Percentiles rank a stretch among this genome's conserved stretches.
Evolutionary conservation across 148 eudicot genomes (phyloP).

Genomic region (Pharnaceum exiguum): DNA sequence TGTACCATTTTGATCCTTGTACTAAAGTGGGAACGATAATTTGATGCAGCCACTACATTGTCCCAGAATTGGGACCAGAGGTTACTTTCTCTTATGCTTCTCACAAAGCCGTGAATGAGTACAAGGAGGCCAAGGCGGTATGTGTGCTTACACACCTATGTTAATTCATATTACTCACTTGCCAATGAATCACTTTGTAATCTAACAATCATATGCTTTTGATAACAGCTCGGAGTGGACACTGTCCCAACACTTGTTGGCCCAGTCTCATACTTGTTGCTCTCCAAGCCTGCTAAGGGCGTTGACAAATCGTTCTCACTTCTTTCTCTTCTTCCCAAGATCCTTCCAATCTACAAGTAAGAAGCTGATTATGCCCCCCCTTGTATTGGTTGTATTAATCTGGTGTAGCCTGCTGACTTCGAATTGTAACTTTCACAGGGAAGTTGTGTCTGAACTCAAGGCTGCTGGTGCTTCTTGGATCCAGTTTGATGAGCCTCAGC

Average conservation of each 20-base stretch:
- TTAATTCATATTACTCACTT: not conserved
- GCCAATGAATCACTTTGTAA: not conserved
- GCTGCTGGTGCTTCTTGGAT: constrained; percentile 91
- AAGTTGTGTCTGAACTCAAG: constrained; percentile 81
- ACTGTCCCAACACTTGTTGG: constrained; percentile 82
- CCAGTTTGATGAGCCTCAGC: constrained; percentile 87
- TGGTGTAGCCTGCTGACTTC: constrained; percentile 9
- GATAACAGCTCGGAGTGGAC: constrained; percentile 75
- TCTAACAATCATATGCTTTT: not conserved
- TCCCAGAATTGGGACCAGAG: constrained; percentile 86
- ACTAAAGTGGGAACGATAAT: not conserved
- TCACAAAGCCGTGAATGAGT: constrained; percentile 79
- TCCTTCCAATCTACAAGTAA: constrained; percentile 86
- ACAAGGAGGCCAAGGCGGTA: constrained; percentile 81
- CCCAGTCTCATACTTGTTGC: constrained; percentile 74
- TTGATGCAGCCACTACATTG: constrained; percentile 71
- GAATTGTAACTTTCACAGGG: constrained; percentile 38
- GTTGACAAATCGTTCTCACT: constrained; percentile 79
- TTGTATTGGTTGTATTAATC: not conserved
- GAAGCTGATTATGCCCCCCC: constrained; percentile 3
- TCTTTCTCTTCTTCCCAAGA: constrained; percentile 74
- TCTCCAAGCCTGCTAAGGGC: constrained; percentile 94
- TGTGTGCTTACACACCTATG: constrained; percentile 10
- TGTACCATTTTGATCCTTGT: not conserved
- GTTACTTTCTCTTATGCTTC: constrained; percentile 65